Evolutionary conservation across 495 filamentous ascomycete genomes (phyloP).

Genomic region (Daldinia grandis): DNA sequence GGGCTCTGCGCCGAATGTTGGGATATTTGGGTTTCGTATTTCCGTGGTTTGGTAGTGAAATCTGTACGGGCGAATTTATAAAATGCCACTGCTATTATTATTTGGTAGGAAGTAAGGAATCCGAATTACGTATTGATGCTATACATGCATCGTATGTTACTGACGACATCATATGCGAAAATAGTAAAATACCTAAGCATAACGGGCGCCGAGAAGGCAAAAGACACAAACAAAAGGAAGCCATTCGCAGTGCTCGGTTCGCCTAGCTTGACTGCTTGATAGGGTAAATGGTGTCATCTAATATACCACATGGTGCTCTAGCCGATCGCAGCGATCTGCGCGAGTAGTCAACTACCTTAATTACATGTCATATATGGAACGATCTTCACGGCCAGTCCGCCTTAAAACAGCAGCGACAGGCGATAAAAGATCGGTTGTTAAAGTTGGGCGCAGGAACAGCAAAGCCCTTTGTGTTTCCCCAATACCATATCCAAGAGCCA

Average conservation of each 20-base stretch:
- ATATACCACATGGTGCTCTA: background rate
- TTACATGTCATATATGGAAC: background rate
- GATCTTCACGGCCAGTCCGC: background rate
- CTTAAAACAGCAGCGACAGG: background rate
- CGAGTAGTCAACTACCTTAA: background rate
- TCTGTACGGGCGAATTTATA: background rate
- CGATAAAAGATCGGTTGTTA: conserved; percentile 2
- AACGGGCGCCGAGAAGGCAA: background rate
- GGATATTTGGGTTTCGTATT: background rate
- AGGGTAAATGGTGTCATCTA: background rate
- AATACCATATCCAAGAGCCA: background rate
- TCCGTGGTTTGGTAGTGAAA: background rate
- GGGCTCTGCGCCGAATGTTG: background rate
- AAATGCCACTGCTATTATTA: background rate
- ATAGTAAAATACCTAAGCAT: no score
- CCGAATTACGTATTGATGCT: background rate
- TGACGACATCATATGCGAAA: background rate
- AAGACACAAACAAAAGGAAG: background rate
- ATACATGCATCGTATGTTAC: background rate
- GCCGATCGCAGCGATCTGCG: conserved; percentile 6
- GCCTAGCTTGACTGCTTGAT: background rate
- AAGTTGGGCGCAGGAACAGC: conserved; percentile 13
- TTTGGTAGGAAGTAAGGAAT: background rate
- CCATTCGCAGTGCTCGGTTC: background rate
- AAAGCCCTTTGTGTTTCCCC: conserved; percentile 19